Base-by-base conservation (phyloP, 2,329 filamentous ascomycete species). In the Diaporthe ilicicola region DNA sequence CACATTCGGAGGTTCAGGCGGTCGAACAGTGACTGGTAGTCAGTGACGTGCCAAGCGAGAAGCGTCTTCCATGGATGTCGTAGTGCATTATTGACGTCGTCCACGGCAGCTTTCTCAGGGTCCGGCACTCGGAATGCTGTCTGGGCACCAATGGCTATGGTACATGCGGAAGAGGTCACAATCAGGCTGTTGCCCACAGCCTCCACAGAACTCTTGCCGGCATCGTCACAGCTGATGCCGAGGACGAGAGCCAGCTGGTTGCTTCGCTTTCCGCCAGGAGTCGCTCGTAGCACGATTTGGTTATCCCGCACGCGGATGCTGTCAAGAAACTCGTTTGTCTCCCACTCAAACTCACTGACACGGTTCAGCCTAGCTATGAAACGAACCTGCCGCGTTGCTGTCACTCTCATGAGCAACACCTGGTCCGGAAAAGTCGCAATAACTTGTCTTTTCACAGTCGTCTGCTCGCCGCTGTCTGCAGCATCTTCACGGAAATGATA, bases 251-350 rank as follows among this genome's bases (percentile, higher is more conserved):
- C 79, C 10, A 80, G 74, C 2, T 75, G 76, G 71, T 80, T 82
- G 62, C 74, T 82, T 34, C 77, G 68, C 27, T 71, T 74, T 3
- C 81, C 81, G 4, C 81, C 82, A 1, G 82, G 81, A 0, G 80
- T 82, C 27, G 81, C 78, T 59, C 78, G 78, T 78, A 83, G 78
- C 8, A 76, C 75, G 37, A 83, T 80, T 13, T 76, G 77, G 29
- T 76, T 72, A 7, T 76, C 68, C 1, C 61, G 72, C 13, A 77
- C 75, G 15, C 65, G 51, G 22, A 84, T 70, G 19, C 79, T 79
- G 72, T 84, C 82, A 19, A 84, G 75, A 70, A 82, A 84, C 71
- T 84, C 83, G 71, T 84, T 82, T 2, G 81, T 82, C 73, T 84
- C 83, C 74, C 79, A 83, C 62, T 83, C 82, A 15, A 81, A 73